Evolutionary conservation across 1,139 yeast species (phyloP), one percentile per base, ranked within the genome.

Genomic region (Yamadazyma dushanensis): DNA sequence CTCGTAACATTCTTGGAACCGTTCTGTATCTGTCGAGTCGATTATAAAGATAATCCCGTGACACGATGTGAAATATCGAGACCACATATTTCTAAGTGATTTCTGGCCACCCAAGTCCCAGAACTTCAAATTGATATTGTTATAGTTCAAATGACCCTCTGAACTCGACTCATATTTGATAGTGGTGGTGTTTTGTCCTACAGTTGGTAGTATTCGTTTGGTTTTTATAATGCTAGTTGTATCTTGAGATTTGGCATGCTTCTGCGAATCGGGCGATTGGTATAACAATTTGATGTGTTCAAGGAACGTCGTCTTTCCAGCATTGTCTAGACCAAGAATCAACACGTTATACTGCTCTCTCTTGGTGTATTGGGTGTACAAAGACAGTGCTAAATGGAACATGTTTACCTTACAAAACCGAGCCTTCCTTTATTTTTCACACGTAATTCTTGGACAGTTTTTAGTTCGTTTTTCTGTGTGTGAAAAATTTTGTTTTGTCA

Each of bases 21-120:
- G 68, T 20, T 77, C 83, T 11, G 83, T 73, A 55, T 90, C 97
- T 0, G 96, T 81, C 5, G 96, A 86, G 56, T 92, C 98, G 10
- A 92, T 90, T 22, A 92, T 83, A 57, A 90, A 92, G 31, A 92
- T 83, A 22, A 92, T 86, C 0, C 94, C 97, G 59, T 92, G 97
- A 38, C 96, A 86, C 38, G 83, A 85, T 18, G 72, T 67, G 61
- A 81, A 92, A 64, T 92, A 92, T 40, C 88, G 78, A 10, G 83
- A 74, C 98, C 98, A 92, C 73, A 92, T 72, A 25, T 79, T 70
- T 33, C 97, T 70, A 35, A 92, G 66, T 17, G 86, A 72, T 53
- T 80, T 82, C 59, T 92, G 97, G 5, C 98, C 98, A 7, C 97
- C 97, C 28, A 92, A 79, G 59, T 92, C 98, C 97, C 97, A 92